phyloP scores from a whole-genome alignment of 2,329 filamentous ascomycete genomes.

The Nothophoma quercina region DNA sequence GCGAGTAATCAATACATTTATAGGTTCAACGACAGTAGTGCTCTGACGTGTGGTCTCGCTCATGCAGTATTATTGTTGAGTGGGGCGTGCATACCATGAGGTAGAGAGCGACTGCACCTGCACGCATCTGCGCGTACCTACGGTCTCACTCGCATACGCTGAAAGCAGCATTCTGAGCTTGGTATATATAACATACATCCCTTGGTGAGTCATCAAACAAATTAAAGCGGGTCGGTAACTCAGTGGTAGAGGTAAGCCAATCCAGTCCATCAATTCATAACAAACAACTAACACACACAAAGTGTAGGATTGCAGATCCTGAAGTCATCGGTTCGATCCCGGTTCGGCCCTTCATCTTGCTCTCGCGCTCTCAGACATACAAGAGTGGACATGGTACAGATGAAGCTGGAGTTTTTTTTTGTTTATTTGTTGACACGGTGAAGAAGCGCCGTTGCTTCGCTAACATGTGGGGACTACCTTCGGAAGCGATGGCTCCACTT shows the following conservation, averaged over 20 bases:
- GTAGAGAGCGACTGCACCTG: no score
- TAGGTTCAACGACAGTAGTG: no score
- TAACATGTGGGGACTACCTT: background rate
- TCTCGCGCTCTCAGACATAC: no score
- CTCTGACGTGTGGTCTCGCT: no score
- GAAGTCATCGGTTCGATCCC: slow-evolving; percentile 14
- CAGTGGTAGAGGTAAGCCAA: slow-evolving; percentile 16
- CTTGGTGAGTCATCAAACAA: background rate
- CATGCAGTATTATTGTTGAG: no score
- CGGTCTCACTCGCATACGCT: no score
- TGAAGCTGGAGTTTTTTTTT: background rate
- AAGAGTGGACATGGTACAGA: no score
- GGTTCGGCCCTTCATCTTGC: slow-evolving; percentile 3
- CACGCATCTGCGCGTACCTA: no score
- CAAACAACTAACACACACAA: no score
- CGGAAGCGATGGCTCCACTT: background rate
- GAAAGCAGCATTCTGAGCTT: no score
- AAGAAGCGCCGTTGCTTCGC: background rate
- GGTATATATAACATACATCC: background rate
- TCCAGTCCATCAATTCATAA: no score
- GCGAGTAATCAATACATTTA: background rate
- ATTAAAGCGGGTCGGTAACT: background rate
- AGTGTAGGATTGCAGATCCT: slow-evolving; percentile 17
- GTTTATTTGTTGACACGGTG: background rate
- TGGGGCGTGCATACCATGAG: no score